Base-by-base conservation (phyloP, 257 asterid genomes). In the Fraxinus cuspidata region DNA sequence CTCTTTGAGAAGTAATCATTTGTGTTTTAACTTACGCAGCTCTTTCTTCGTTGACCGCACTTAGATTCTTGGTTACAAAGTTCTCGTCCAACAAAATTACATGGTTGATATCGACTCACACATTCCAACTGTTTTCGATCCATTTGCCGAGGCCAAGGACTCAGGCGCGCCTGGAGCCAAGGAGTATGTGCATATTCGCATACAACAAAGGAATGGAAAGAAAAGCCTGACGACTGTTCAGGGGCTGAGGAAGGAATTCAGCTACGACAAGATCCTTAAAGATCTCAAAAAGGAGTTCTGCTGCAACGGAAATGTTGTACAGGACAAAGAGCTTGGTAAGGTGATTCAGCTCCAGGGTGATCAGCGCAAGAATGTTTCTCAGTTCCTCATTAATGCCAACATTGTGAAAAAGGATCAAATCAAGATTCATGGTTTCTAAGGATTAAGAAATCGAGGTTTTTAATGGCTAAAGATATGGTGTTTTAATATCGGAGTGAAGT, bases 281-380 rank as follows among this genome's bases (percentile, higher is more conserved):
- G 91, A 87, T 69, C 86, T 93, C 71, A 93, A 93, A 51, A 93
- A 93, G 67, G 97, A 90, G 23, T 93, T 91, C 71, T 91, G 97
- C 81, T 93, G 98, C 89, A 93, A 93, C 86, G 98, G 97, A 37
- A 90, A 86, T 77, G 98, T 93, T 19, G 98, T 93, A 7, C 92
- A 85, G 63, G 98, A 93, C 81, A 91, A 90, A 65, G 91, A 93
- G 80, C 88, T 90, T 29, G 96, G 98, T 5, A 90, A 93, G 85
- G 92, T 93, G 60, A 87, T 93, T 69, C 98, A 93, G 84, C 92
- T 93, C 5, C 98, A 91, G 80, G 98, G 97, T 0, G 97, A 93
- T 82, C 98, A 91, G 80, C 90, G 97, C 60, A 93, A 91, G 93
- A 93, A 93, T 70, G 97, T 84, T 2, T 89, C 94, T 16, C 89